Evolutionary conservation across 768 basidiomycete species (phyloP), one percentile per base, ranked within the genome.

Genomic region (Amylocystis lapponica): DNA sequence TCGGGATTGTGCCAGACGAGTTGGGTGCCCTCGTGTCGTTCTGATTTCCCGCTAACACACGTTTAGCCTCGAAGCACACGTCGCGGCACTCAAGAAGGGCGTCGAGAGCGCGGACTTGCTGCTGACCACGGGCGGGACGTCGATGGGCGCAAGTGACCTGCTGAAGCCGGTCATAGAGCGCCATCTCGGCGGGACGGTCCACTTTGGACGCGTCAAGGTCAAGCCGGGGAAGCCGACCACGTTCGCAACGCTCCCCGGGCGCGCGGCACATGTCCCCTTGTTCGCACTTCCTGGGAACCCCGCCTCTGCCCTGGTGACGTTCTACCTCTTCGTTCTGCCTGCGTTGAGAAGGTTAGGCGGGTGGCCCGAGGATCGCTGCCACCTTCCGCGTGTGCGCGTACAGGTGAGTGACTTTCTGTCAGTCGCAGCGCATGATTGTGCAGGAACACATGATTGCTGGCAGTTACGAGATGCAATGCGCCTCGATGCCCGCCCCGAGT

Each of bases 251-350:
- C 71, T 92, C 20, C 83, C 85, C 0, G 60, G 50, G 13, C 30
- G 37, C 29, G 37, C 29, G 5, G 55, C 46, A 8, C 56, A 59
- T 23, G 88, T 83, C 52, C 80, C 81, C 4, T 55, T 89, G 10
- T 94, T 95, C 55, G 89, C 87, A 1, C 74, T 95, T 2, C 91
- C 91, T 0, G 91, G 91, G 1, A 93, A 94, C 59, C 91, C 91
- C 0, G 91, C 91, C 0, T 83, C 83, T 3, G 91, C 91, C 13
- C 70, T 95, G 16, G 89, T 92, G 11, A 89, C 81, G 6, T 92
- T 92, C 63, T 74, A 88, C 53, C 59, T 92, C 2, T 92, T 92
- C 55, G 89, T 91, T 14, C 59, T 93, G 0, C 91, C 91, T 6
- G 86, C 88, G 8, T 66, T 94, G 34, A 66, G 89, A 45, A 71